A percentile compares a stretch with the other conserved stretches of the same genome.
These are phyloP conservation scores for Coix lacrymajobi DNA, from an alignment of 176 grass and related monocot genomes.

Conservation along the genomic window DNA sequence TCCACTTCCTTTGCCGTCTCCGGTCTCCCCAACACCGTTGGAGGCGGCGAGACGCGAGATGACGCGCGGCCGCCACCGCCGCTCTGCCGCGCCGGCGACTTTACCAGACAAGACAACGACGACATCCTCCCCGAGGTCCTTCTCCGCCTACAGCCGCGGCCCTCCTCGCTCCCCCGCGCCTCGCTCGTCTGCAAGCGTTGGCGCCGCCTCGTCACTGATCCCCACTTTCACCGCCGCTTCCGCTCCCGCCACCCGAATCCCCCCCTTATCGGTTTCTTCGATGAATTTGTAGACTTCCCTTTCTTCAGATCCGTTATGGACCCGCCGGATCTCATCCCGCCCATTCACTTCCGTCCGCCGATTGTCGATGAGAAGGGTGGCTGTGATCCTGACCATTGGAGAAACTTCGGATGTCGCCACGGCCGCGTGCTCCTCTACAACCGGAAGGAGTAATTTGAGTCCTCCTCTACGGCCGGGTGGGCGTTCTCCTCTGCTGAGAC, in stretches of 20 bases:
- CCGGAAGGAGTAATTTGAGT: neutral
- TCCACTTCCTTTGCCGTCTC: neutral
- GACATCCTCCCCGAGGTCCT: neutral
- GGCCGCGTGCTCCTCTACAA: neutral
- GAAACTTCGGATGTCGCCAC: neutral
- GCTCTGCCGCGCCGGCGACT: neutral
- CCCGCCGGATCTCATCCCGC: neutral
- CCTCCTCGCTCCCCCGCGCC: neutral
- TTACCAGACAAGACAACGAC: neutral
- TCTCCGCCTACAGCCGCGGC: neutral
- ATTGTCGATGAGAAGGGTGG: neutral
- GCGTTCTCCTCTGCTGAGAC: no score
- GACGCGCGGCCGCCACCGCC: neutral
- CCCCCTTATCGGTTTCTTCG: neutral
- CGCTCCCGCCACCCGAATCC: neutral
- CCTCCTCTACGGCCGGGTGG: no score
- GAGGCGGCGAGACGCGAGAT: neutral
- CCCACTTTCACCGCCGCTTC: neutral
- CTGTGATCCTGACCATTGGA: neutral
- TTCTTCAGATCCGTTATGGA: neutral
- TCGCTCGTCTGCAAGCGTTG: neutral
- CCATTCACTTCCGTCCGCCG: neutral
- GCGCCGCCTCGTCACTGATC: neutral
- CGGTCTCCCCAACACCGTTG: no score
- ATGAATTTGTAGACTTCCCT: neutral